Base-by-base conservation (phyloP, 2,329 filamentous ascomycete species). In the Fragosphaeria purpurea region DNA sequence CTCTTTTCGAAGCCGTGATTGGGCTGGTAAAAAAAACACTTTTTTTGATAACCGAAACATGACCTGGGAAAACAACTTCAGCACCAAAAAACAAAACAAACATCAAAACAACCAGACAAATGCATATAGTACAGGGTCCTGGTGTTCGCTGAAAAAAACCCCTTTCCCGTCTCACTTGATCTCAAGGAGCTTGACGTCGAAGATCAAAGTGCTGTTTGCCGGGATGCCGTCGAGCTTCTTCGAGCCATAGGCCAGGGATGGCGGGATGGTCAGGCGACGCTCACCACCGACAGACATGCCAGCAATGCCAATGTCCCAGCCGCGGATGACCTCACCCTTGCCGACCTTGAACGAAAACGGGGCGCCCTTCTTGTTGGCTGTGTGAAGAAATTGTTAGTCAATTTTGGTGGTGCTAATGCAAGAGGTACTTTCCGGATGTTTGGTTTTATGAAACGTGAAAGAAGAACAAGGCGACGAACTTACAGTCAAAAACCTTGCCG, bases 331-430 rank as follows among this genome's bases (percentile, higher is more conserved):
- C 70, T 97, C 88, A 55, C 90, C 90, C 65, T 83, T 82, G 60
- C 93, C 94, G 55, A 94, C 82, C 77, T 91, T 95, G 82, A 97
- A 97, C 59, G 79, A 79, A 75, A 98, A 98, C 52, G 94, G 91
- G 75, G 95, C 90, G 62, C 93, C 93, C 76, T 94, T 96, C 80
- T 97, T 98, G 80, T 98, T 97, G 70, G 89, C 88, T 90, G 61
- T 42, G 38, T 1, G 31, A 4, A 10, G 8, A 37, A 37, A 22
- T 22, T 22, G 30, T 43, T 11, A 43, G 41, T 5, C 22, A 22
- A 46, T 50, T n/a, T n/a, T 6, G 40, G 42, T 33, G 45, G 37
- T 13, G 12, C 39, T 7, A 33, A 33, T 38, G 37, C 5, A 51
- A 31, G 8, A 5, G 8, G 22, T 22, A 22, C 22, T 22, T 22